Conservation (phyloP, 306 rosid species). For the Pterocarpus macrocarpus region DNA sequence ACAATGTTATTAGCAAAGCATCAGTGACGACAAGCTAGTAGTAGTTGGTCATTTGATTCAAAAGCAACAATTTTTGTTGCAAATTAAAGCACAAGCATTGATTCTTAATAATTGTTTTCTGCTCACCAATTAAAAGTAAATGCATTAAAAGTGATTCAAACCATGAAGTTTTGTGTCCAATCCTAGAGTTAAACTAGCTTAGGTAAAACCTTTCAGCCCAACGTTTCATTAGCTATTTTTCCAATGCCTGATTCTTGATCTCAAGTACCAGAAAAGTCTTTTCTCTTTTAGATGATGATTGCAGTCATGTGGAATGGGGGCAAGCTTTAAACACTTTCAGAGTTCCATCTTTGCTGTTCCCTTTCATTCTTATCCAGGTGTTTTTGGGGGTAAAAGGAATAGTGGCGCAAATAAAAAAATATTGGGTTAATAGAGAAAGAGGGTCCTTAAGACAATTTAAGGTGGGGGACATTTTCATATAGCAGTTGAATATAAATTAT, state of each 20-base stretch:
- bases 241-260: conserved; percentile 61
- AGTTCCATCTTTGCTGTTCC: conserved; percentile 37
- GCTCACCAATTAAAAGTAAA: conserved; percentile 52
- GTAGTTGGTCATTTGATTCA: conserved; percentile 44
- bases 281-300: conserved; percentile 71
- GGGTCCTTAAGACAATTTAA: conserved; percentile 59
- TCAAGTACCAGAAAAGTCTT: conserved; percentile 54
- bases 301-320: conserved; percentile 57
- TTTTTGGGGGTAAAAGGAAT: conserved; percentile 6
- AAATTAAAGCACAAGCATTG: conserved; percentile 46
- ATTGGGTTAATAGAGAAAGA: conserved; percentile 41
- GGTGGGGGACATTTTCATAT: conserved; percentile 90
- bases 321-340: conserved; percentile 46
- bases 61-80: conserved; percentile 52
- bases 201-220: conserved; percentile 68
- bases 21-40: conserved; percentile 32
- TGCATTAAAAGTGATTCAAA: conserved; percentile 48
- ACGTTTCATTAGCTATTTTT: conserved; percentile 43
- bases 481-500: conserved; percentile 64
- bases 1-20: conserved; percentile 16
- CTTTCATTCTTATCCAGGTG: conserved; percentile 42
- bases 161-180: conserved; percentile 60
- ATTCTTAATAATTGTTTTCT: conserved; percentile 52
- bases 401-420: conserved; percentile 42
- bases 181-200: conserved; percentile 48